Conservation (phyloP, 2,329 filamentous ascomycete genomes). For the Elsinoe fawcettii region DNA sequence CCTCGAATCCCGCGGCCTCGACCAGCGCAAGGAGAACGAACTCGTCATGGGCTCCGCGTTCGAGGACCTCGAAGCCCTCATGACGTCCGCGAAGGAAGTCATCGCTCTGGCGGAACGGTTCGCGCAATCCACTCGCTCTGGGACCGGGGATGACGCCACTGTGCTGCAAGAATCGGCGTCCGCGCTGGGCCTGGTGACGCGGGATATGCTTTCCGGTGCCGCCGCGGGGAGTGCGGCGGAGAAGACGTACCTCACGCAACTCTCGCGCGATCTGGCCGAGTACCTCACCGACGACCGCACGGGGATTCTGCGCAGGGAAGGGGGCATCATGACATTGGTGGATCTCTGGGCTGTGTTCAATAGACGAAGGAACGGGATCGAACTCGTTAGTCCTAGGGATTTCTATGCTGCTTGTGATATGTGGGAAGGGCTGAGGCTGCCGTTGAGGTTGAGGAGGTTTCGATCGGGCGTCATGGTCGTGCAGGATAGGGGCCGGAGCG, state of each 20-base stretch:
- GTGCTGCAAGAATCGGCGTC: conserved; percentile 74
- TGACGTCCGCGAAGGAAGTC: conserved; percentile 96
- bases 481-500: conserved; percentile 77
- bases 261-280: conserved; percentile 77
- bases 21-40: conserved; percentile 86
- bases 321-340: conserved; percentile 81
- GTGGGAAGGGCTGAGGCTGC: conserved; percentile 82
- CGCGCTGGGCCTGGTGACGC: conserved; percentile 81
- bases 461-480: conserved; percentile 92
- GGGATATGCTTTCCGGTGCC: conserved; percentile 80
- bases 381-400: conserved; percentile 83
- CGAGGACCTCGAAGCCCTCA: conserved; percentile 89
- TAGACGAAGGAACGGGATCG: conserved; percentile 81
- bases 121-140: conserved; percentile 50
- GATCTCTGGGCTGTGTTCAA: conserved; percentile 96
- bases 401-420: conserved; percentile 82
- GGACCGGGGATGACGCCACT: conserved; percentile 43
- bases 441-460: conserved; percentile 79
- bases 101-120: conserved; percentile 87
- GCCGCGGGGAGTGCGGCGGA: conserved; percentile 63
- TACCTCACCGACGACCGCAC: conserved; percentile 79
- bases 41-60: conserved; percentile 88
- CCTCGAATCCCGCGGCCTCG: conserved; percentile 74
- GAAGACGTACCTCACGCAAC: conserved; percentile 79
- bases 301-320: conserved; percentile 68